A percentile compares a stretch with the other conserved stretches of the same genome.
These are phyloP conservation scores for Neurospora sp. DNA, from an alignment of 495 filamentous ascomycete genomes.

Conservation along the genomic window DNA sequence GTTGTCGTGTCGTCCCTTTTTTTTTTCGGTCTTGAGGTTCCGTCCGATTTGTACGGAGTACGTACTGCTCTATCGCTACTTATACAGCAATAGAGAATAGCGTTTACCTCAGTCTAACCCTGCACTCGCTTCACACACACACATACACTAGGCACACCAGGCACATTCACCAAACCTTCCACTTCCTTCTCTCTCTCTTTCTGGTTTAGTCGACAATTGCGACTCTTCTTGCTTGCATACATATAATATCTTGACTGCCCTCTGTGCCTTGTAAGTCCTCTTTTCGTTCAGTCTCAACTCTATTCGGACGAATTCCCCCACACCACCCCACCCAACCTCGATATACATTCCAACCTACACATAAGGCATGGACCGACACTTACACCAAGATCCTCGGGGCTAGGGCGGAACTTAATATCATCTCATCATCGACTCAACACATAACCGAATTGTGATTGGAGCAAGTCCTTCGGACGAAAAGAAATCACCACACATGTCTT, in stretches of 20 bases:
- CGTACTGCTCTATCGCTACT: neutral
- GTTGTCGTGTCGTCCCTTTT: neutral
- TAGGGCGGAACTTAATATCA: neutral
- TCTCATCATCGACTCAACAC: neutral
- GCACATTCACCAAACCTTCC: neutral
- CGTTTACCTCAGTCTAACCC: neutral
- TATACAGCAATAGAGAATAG: neutral
- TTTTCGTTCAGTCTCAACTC: neutral
- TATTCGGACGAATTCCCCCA: neutral
- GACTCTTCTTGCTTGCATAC: neutral
- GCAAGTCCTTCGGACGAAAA: neutral
- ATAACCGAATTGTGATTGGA: neutral
- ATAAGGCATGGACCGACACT: neutral
- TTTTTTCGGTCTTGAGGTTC: neutral
- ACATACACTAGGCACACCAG: neutral
- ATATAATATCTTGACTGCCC: neutral
- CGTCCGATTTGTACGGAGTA: neutral
- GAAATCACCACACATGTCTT: conserved; percentile 25
- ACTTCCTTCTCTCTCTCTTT: neutral
- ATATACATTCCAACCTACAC: neutral
- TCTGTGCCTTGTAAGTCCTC: neutral
- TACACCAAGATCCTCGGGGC: neutral
- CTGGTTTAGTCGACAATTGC: neutral
- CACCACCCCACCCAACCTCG: neutral
- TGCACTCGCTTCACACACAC: neutral